Evolutionary conservation across 202 grass and related monocot genomes (phyloP), one percentile per base, ranked within the genome.

Genomic region (Schoenoplectus tabernaemontani): DNA sequence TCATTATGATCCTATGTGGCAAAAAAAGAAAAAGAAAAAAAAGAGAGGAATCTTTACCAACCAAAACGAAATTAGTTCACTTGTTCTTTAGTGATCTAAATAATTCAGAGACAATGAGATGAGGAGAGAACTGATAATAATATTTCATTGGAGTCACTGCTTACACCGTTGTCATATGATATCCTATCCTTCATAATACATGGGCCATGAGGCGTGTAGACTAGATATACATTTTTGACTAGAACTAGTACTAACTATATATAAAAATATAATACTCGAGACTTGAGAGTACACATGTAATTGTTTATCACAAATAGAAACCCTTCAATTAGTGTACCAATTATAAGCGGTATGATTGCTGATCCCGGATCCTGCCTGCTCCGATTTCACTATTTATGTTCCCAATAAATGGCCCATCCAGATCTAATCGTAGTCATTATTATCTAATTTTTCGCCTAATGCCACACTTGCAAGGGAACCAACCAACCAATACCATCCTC

Each of bases 391-490:
- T 42, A 48, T 17, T 28, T 72, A 13, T 72, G 20, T 72, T 42
- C 20, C 67, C 42, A 19, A 56, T 56, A 16, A 28, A 11, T 24
- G 39, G 20, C 22, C 20, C 66, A 71, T 26, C 12, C 41, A 71
- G 66, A 71, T 71, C 69, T 73, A 50, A 51, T 12, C 13, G 13
- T 32, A 73, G 24, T 32, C 11, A 73, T 72, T 48, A 48, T 73
- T 73, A 32, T 51, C 24, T 32, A 50, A 51, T 33, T 56, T 51
- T 73, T 73, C 24, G 9, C 24, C 44, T 51, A 73, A 73, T 51
- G 69, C 44, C 44, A 73, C 24, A 32, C 44, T 74, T 74, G 46
- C 46, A 74, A 74, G 69, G 69, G 69, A 74, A 74, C 46, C 46
- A 74, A 73, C 44, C 24, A 53, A 53, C 44, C 44, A 48, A n/a